Conservation (phyloP, 768 basidiomycete genomes). For the Kwoniella mangroviensis region DNA sequence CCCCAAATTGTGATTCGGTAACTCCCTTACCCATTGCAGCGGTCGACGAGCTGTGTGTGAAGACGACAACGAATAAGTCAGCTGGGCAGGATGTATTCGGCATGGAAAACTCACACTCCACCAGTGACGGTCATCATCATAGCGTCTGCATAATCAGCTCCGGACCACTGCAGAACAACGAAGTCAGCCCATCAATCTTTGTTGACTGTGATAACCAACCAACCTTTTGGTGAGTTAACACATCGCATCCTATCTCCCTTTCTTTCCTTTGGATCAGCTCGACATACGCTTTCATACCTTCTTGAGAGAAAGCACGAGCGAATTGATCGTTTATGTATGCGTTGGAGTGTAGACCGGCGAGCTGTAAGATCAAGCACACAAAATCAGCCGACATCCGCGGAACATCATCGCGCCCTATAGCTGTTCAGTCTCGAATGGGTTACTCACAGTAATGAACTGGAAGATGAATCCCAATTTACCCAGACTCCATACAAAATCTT, state of each 20-base stretch:
- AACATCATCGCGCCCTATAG: too few species aligned
- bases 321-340: conserved; percentile 95
- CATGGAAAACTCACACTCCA: conserved; percentile 64
- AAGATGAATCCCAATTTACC: conserved; percentile 96
- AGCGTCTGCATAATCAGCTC: conserved; percentile 89
- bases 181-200: too few species aligned
- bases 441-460: conserved; percentile 70
- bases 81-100: not conserved
- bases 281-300: conserved; percentile 99
- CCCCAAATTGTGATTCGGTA: conserved; percentile 80
- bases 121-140: conserved; percentile 96
- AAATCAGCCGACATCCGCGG: too few species aligned
- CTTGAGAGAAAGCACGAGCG: conserved; percentile 82
- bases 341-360: conserved; percentile 95
- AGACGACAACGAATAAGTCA: not conserved
- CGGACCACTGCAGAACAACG: conserved; percentile 65
- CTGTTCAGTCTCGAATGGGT: not conserved
- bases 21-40: conserved; percentile 99
- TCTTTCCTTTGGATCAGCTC: conserved; percentile 91
- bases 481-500: conserved; percentile 84
- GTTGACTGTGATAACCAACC: conserved; percentile 38
- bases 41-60: conserved; percentile 69
- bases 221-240: conserved; percentile 95
- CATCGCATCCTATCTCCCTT: conserved; percentile 90
- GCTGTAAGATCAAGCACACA: conserved; percentile 62